phyloP scores from a whole-genome alignment of 495 filamentous ascomycete genomes.

The Aspergillus taichungensis region DNA sequence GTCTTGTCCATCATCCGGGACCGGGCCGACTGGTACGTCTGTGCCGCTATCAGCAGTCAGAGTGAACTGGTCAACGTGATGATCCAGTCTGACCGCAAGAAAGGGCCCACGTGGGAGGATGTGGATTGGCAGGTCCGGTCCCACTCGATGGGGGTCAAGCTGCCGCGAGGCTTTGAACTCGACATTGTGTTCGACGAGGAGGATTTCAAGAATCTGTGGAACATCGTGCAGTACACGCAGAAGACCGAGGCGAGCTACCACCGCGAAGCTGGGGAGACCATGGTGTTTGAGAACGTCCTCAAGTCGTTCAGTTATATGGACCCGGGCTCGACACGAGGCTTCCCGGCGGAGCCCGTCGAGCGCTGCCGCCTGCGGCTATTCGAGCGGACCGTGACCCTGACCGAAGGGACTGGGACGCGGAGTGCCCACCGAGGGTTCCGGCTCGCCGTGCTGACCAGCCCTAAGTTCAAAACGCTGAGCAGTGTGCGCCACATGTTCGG shows the following conservation, averaged over 20 bases:
- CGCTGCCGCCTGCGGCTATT: constrained; percentile 64
- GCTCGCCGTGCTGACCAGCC: constrained; percentile 62
- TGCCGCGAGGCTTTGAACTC: constrained; percentile 61
- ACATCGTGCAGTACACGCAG: constrained; percentile 70
- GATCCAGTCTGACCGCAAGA: constrained; percentile 57
- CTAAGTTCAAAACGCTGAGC: constrained; percentile 65
- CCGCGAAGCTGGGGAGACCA: constrained; percentile 52
- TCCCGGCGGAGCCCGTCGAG: constrained; percentile 63
- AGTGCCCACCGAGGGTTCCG: constrained; percentile 68
- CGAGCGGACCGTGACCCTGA: constrained; percentile 52
- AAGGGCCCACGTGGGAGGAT: constrained; percentile 69
- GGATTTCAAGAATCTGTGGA: constrained; percentile 68
- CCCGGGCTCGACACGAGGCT: constrained; percentile 51
- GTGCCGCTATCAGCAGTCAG: constrained; percentile 65
- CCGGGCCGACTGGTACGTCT: constrained; percentile 55
- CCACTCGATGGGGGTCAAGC: constrained; percentile 50
- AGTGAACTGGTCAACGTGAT: constrained; percentile 64
- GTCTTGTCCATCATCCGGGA: constrained; percentile 64
- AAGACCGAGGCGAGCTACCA: constrained; percentile 63
- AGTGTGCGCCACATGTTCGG: constrained; percentile 57
- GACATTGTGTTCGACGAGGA: constrained; percentile 59
- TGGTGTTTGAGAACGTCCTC: constrained; percentile 55
- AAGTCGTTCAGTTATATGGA: constrained; percentile 70
- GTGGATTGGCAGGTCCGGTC: constrained; percentile 63
- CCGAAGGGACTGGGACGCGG: constrained; percentile 57